Evolutionary conservation across 2,329 filamentous ascomycete species (phyloP).

Genomic region (Ceratocystis albifundus): DNA sequence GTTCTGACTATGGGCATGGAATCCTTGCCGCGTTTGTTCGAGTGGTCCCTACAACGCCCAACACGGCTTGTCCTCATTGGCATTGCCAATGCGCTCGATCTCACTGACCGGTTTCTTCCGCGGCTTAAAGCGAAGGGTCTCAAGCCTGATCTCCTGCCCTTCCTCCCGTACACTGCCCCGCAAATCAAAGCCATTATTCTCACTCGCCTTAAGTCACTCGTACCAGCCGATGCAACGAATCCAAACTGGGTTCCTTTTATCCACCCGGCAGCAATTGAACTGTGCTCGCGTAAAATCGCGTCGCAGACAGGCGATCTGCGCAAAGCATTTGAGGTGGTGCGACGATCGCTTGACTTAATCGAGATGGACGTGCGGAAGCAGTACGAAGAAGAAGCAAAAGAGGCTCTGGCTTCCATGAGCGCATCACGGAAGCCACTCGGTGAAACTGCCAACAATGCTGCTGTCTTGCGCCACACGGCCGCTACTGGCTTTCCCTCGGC

Average conservation of each 20-base stretch:
- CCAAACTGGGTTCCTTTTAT: slow-evolving; percentile 68
- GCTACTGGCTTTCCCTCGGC: slow-evolving; percentile 33
- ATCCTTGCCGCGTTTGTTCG: slow-evolving; percentile 85
- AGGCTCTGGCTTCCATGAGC: slow-evolving; percentile 46
- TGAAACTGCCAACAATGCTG: slow-evolving; percentile 65
- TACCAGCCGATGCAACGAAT: slow-evolving; percentile 44
- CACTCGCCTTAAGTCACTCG: slow-evolving; percentile 63
- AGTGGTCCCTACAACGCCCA: slow-evolving; percentile 77
- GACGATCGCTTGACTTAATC: slow-evolving; percentile 76
- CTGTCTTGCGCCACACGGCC: slow-evolving; percentile 29
- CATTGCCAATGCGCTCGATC: slow-evolving; percentile 89
- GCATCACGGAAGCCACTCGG: slow-evolving; percentile 66
- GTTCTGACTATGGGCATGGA: slow-evolving; percentile 80
- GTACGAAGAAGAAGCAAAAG: slow-evolving; percentile 51
- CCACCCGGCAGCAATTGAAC: slow-evolving; percentile 83
- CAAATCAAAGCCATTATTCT: slow-evolving; percentile 85
- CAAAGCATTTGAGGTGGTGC: slow-evolving; percentile 90
- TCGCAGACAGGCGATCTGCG: slow-evolving; percentile 88
- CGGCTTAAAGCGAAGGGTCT: slow-evolving; percentile 86
- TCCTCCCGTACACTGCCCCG: slow-evolving; percentile 77
- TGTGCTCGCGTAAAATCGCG: slow-evolving; percentile 89
- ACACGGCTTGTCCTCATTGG: slow-evolving; percentile 77
- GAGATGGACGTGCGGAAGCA: slow-evolving; percentile 72
- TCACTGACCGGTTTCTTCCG: slow-evolving; percentile 89
- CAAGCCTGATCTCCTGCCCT: slow-evolving; percentile 79